Percentiles rank a stretch among this genome's conserved stretches.
These are phyloP conservation scores for Daldinia sp. DNA, from an alignment of 2,329 filamentous ascomycete genomes.

Conservation along the genomic window DNA sequence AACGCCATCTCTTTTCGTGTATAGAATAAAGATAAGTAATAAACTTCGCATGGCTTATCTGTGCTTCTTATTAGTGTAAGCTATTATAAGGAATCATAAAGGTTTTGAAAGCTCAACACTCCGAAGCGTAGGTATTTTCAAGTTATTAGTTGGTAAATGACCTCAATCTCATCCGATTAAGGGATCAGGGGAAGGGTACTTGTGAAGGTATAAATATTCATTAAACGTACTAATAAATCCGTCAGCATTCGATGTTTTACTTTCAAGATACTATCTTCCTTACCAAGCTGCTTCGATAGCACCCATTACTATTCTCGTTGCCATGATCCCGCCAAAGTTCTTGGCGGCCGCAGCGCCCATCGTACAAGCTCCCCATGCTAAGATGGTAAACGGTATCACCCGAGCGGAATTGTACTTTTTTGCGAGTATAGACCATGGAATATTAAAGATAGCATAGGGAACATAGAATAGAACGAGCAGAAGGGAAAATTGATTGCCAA, in stretches of 20 bases:
- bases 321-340: slow-evolving; percentile 59
- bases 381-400: slow-evolving; percentile 58
- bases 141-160: no score
- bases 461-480: slow-evolving; percentile 64
- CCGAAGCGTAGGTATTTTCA: no score
- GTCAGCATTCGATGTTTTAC: no score
- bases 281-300: slow-evolving; percentile 3
- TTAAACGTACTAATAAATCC: no score
- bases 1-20: slow-evolving; percentile 42
- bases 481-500: slow-evolving; percentile 58
- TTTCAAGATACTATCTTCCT: not conserved
- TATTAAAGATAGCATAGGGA: slow-evolving; percentile 62
- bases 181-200: no score
- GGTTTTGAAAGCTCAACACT: no score
- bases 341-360: slow-evolving; percentile 62
- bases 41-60: slow-evolving; percentile 23
- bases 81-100: no score
- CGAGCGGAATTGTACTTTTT: slow-evolving; percentile 54
- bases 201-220: no score
- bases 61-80: not conserved
- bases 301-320: not conserved
- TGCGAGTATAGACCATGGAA: slow-evolving; percentile 62
- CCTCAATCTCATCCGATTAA: no score
- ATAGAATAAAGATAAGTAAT: slow-evolving; percentile 38
- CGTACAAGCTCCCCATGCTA: slow-evolving; percentile 62